Evolutionary conservation across 2,329 filamentous ascomycete species (phyloP), one percentile per base, ranked within the genome.

Genomic region (Metarhizium brunneum): DNA sequence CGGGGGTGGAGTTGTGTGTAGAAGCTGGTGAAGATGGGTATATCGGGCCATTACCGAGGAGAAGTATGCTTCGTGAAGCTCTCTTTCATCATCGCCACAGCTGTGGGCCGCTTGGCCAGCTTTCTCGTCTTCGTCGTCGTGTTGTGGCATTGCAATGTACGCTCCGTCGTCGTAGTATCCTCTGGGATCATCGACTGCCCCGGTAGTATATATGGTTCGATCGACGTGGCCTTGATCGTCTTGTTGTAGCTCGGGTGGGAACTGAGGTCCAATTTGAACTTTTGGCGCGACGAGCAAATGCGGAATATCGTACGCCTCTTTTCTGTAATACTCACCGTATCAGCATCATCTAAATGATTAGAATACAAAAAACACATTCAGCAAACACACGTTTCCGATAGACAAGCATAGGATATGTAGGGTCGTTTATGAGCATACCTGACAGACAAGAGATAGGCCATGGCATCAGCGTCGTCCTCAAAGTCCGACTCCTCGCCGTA

Each of bases 101-200:
- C 61, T 57, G 5, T 65, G 64, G 18, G 65, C 61, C 1, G 58
- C 14, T 16, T 50, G 56, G 13, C 60, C 59, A 29, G 66, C 61
- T 8, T 53, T 36, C n/a, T 69, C 66, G 11, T 65, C 57, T 18
- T 61, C 56, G 14, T 66, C 61, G 11, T 66, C 64, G 48, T 67
- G 61, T 32, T 76, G 71, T 0, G 82, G 78, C 2, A 79, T 75
- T 4, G 85, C 87, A 29, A 86, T 82, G 67, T 90, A 96, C 42
- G 89, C 87, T 51, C 90, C 91, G 62, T 95, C 88, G 16, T 84
- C 75, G 67, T 89, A 94, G 65, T 83, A 85, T 11, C 86, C 87
- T 55, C 80, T 72, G 25, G 76, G 73, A 63, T 86, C 81, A 54
- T 86, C 81, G 54, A 78, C 77, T 20, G 70, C 59, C 6, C 76